Percentiles rank a stretch among this genome's conserved stretches.
Conservation (phyloP, 345 rosid genomes). For the Physaria fendleri region DNA sequence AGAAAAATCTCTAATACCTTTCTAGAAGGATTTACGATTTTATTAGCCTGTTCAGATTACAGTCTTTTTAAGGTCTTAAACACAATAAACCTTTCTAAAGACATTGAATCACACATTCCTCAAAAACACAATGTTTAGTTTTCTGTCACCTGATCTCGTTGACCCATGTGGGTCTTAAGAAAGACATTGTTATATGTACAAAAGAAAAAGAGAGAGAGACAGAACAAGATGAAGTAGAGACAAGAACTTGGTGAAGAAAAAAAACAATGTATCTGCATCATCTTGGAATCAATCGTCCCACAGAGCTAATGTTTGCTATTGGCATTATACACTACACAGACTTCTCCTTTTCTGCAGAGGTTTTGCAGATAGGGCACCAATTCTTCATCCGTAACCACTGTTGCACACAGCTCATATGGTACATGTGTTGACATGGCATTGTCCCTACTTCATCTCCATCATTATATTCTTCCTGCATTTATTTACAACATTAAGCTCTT, state of each 20-base stretch:
- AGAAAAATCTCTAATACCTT: too few species aligned
- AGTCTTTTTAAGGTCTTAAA: too few species aligned
- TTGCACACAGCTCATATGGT: constrained; percentile 60
- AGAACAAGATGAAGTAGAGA: constrained; percentile 25
- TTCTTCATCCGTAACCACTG: constrained; percentile 90
- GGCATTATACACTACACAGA: constrained; percentile 15
- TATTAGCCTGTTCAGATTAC: too few species aligned
- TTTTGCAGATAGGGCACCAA: constrained; percentile 96
- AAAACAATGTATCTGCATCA: constrained; percentile 24
- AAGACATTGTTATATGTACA: constrained; percentile 20
- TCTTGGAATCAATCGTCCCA: constrained; percentile 15
- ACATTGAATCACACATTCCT: not conserved
- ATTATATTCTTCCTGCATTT: constrained; percentile 76
- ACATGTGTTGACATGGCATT: constrained; percentile 69
- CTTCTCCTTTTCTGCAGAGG: constrained; percentile 35
- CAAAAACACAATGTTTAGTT: not conserved
- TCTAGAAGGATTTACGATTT: too few species aligned
- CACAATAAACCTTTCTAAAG: too few species aligned
- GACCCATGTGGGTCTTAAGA: not conserved
- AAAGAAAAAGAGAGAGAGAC: not conserved
- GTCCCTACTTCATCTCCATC: constrained; percentile 71
- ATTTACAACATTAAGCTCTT: constrained; percentile 9
- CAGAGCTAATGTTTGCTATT: constrained; percentile 11
- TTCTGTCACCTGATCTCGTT: constrained; percentile 8
- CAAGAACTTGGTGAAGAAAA: constrained; percentile 10